Evolutionary conservation across 441 rosid genomes (phyloP).

Genomic region (Populus hybrid): DNA sequence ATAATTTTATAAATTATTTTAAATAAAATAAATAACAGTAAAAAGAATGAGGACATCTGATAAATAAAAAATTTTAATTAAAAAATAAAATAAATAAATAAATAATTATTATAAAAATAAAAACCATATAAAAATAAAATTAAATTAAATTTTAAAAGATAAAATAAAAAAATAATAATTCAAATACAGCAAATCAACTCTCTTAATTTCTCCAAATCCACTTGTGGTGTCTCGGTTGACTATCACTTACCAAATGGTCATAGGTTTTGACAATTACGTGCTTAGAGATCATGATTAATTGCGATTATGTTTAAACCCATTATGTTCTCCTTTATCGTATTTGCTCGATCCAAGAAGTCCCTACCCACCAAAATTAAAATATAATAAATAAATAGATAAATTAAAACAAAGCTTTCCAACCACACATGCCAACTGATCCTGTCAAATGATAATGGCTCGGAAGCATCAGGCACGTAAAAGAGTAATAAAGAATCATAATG

Average conservation of each 20-base stretch:
- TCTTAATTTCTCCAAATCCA: slow-evolving; percentile 25
- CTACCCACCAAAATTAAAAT: neutral
- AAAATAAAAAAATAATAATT: too few species aligned
- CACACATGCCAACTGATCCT: slow-evolving; percentile 17
- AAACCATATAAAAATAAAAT: too few species aligned
- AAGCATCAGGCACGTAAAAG: neutral
- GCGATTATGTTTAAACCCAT: slow-evolving; percentile 15
- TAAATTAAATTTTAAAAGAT: too few species aligned
- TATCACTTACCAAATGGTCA: slow-evolving; percentile 36
- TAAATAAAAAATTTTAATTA: too few species aligned
- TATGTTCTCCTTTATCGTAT: neutral
- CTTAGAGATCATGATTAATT: slow-evolving; percentile 20
- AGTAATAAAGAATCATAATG: slow-evolving; percentile 13
- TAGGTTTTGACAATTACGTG: slow-evolving; percentile 43
- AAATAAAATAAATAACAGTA: too few species aligned
- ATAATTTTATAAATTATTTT: too few species aligned
- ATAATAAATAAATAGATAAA: too few species aligned
- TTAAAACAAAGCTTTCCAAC: neutral
- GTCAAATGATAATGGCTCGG: slow-evolving; percentile 16
- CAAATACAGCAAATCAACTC: neutral
- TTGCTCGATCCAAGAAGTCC: slow-evolving; percentile 11
- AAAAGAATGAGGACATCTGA: accelerated
- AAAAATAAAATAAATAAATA: too few species aligned
- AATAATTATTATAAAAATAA: too few species aligned
- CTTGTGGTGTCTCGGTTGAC: slow-evolving; percentile 31